phyloP scores from a whole-genome alignment of 192 early-diverging fungal genomes.

The Backusella tuberculispora region DNA sequence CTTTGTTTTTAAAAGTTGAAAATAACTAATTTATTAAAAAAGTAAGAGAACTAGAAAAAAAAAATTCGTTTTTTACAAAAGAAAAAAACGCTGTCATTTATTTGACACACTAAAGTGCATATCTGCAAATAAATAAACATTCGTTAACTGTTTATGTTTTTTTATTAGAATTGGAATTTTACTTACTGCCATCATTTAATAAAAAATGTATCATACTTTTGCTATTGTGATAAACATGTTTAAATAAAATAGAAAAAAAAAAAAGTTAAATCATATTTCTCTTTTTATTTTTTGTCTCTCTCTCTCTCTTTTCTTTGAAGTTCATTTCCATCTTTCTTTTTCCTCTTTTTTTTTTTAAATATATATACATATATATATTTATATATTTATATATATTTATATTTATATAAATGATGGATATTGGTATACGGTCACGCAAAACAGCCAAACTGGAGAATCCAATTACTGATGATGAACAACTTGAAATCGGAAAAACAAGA shows the following conservation, averaged over 20 bases:
- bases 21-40: no score
- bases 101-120: background rate
- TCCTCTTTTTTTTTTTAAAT: background rate
- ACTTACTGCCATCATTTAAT: background rate
- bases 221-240: background rate
- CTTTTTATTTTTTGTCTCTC: background rate
- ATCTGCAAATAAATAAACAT: background rate
- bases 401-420: background rate
- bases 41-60: background rate
- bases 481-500: background rate
- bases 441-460: background rate
- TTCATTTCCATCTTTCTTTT: background rate
- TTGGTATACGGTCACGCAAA: background rate
- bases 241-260: background rate
- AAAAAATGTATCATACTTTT: conserved; percentile 13
- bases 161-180: background rate
- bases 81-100: background rate
- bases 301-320: background rate
- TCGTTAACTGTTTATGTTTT: background rate
- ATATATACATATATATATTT: background rate
- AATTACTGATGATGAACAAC: background rate
- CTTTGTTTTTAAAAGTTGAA: no score
- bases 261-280: background rate
- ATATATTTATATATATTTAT: no score
- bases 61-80: background rate